Percentiles rank a stretch among this genome's conserved stretches.
Conservation (phyloP, 768 basidiomycete species). For the Calvatia gigantea region DNA sequence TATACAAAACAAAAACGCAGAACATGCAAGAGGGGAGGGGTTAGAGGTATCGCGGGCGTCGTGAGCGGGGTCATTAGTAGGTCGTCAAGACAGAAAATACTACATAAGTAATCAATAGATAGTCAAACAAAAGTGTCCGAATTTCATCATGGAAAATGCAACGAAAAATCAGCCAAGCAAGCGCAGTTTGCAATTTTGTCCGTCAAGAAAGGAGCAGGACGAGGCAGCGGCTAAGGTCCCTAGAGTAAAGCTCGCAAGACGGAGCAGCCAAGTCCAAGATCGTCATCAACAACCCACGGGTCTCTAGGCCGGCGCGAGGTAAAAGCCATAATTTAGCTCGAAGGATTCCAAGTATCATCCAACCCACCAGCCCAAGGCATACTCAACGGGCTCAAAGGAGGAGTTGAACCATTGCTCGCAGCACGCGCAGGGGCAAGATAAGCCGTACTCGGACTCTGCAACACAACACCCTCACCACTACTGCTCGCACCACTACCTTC, state of each 20-base stretch:
- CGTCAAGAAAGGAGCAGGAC: background rate
- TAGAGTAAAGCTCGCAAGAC: background rate
- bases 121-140: background rate
- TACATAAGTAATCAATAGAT: constrained; percentile 13
- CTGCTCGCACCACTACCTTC: constrained; percentile 2
- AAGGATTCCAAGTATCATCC: constrained; percentile 34
- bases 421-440: constrained; percentile 2
- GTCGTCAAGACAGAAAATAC: constrained; percentile 7
- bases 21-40: background rate
- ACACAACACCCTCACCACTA: constrained; percentile 11
- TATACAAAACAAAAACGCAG: background rate
- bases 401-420: background rate
- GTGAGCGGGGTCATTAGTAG: constrained; percentile 2
- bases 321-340: constrained; percentile 13
- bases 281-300: no score
- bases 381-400: constrained; percentile 25
- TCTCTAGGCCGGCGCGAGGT: no score
- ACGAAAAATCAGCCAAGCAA: background rate
- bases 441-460: constrained; percentile 21
- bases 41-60: constrained; percentile 5
- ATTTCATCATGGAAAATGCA: background rate
- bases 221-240: background rate
- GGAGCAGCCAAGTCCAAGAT: background rate
- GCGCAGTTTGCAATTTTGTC: background rate
- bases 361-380: constrained; percentile 41